Evolutionary conservation across 768 basidiomycete species (phyloP), one percentile per base, ranked within the genome.

Genomic region (Pleurotus platypus): DNA sequence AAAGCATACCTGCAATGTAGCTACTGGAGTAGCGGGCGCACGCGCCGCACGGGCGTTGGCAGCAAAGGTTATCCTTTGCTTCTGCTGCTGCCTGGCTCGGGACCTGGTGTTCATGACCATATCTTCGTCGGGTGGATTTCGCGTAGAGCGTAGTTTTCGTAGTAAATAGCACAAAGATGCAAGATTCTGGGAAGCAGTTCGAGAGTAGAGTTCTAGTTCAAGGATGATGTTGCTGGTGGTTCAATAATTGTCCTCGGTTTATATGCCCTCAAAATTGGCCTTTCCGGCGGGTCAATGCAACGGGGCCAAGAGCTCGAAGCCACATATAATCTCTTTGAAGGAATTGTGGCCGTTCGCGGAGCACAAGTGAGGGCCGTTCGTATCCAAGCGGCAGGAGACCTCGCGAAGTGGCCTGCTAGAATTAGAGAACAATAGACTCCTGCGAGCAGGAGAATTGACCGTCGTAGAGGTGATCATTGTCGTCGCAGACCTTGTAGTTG

Each of bases 221-320:
- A 50, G 27, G 16, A n/a, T 50, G n/a, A 37, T 39, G 39, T 18
- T 54, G n/a, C 18, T 54, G 37, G 49, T 16, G 16, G 30, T 35
- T 15, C n/a, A 50, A 35, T 35, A 37, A 16, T 12, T 16, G n/a
- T 13, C 20, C 5, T 18, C 46, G 9, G 49, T n/a, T 50, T 50
- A 35, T 30, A 50, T 50, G 38, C 30, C 13, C 35, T n/a, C 18
- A 35, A 16, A n/a, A 4, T 27, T 16, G 13, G 22, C 16, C 39
- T 54, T 40, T 54, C 38, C 35, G 18, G 16, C 51, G 35, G 51
- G 51, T 54, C 51, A 54, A 54, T 54, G 51, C 51, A 40, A 54
- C 7, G 46, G 26, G 51, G 37, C 38, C 37, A 40, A 9, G 42
- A 18, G 38, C 7, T 38, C 26, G 27, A 50, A 20, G 51, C 51